Evolutionary conservation across 2,329 filamentous ascomycete species (phyloP).

Genomic region (Pleomassaria siparia): DNA sequence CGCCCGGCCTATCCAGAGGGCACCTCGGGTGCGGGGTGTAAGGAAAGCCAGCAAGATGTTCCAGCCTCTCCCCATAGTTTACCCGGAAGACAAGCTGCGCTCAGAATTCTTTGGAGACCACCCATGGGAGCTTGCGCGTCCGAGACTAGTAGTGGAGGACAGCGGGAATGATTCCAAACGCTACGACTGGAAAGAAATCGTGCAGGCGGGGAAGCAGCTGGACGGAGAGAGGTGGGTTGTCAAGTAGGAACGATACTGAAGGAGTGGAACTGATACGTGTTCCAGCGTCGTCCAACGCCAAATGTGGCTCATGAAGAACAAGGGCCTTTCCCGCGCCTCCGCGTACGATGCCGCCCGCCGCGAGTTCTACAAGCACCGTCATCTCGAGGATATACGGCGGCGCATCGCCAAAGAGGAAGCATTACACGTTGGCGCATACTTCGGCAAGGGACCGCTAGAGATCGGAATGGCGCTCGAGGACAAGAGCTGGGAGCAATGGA

Average conservation of each 20-base stretch:
- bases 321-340: constrained; percentile 59
- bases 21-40: constrained; percentile 47
- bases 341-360: constrained; percentile 87
- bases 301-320: constrained; percentile 69
- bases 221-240: constrained; percentile 75
- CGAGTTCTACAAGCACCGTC: constrained; percentile 86
- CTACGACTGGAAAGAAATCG: constrained; percentile 77
- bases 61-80: constrained; percentile 74
- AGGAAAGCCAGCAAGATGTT: constrained; percentile 74
- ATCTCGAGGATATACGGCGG: constrained; percentile 78
- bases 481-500: constrained; percentile 79
- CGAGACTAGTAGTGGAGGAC: constrained; percentile 79
- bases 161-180: constrained; percentile 78
- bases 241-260: too few species aligned
- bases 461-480: constrained; percentile 83
- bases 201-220: constrained; percentile 73
- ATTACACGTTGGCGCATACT: constrained; percentile 80
- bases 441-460: constrained; percentile 74
- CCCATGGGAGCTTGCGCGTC: constrained; percentile 93
- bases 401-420: constrained; percentile 89
- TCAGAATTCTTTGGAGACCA: constrained; percentile 87
- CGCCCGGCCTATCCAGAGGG: constrained; percentile 56
- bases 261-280: constrained; percentile 5
- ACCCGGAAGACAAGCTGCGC: constrained; percentile 81
- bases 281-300: constrained; percentile 88